Conservation (phyloP, 345 rosid species). For the Raphanus sativus region DNA sequence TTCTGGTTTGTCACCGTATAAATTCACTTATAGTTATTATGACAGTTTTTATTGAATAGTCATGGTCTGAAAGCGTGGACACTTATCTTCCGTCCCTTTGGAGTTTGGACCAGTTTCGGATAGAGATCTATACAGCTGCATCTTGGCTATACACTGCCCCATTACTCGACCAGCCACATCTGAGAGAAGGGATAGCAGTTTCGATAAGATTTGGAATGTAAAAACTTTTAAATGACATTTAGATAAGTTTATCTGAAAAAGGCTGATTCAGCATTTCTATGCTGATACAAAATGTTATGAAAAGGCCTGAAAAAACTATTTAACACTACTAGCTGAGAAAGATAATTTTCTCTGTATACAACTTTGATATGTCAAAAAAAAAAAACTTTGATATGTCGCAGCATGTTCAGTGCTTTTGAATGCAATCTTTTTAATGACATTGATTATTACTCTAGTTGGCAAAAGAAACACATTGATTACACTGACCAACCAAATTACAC, state of each 20-base stretch:
- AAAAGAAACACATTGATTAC: conserved; percentile 25
- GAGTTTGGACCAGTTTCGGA: conserved; percentile 24
- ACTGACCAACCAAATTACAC: conserved; percentile 5
- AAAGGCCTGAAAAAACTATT: not conserved
- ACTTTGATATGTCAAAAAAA: not conserved
- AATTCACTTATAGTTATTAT: not conserved
- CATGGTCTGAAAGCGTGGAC: conserved; percentile 18
- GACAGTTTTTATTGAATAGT: not conserved
- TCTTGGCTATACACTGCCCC: conserved; percentile 26
- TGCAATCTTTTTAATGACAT: not conserved
- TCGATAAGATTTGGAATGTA: not conserved
- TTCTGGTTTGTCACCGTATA: not conserved
- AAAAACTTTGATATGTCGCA: not conserved
- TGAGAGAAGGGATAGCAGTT: conserved; percentile 1
- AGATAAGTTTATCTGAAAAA: not conserved
- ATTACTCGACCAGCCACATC: not conserved
- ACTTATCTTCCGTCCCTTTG: conserved; percentile 9
- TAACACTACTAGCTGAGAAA: not conserved
- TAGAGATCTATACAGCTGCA: conserved; percentile 30
- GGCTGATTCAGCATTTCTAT: not conserved
- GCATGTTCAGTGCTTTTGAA: not conserved
- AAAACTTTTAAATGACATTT: not conserved
- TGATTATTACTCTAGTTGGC: conserved; percentile 21
- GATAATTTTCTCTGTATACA: not conserved
- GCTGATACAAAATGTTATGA: not conserved